Evolutionary conservation across 495 filamentous ascomycete genomes (phyloP), one percentile per base, ranked within the genome.

Genomic region (Penicillium egyptiacum): DNA sequence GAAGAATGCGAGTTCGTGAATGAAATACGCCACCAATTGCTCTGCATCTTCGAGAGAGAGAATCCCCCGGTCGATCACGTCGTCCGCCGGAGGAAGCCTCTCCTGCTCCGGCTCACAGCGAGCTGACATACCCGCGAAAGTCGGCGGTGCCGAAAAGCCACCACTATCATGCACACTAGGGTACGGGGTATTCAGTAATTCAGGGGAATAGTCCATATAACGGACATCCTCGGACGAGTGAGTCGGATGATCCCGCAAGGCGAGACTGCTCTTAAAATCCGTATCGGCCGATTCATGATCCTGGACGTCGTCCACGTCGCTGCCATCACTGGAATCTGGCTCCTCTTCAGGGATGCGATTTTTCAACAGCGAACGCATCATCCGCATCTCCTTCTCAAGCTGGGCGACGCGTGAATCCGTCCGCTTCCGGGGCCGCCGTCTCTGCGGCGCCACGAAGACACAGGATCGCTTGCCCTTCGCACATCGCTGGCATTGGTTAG

Each of bases 361-460:
- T 50, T 76, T 76, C n/a, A 77, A 63, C 23, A 75, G 62, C 11
- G 75, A 72, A 41, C 73, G 73, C 75, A 77, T 77, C 62, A 72
- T 85, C 65, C 92, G 88, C 65, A 96, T 91, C 73, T 92, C 93
- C 75, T 84, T 91, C 71, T 96, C 91, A 25, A 96, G 77, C 73
- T 96, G 91, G 4, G 90, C 88, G 9, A 96, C 91, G 16, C 91
- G 81, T 41, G 83, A 89, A 66, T 95, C 91, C 22, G 88, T 89
- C 71, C 93, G 90, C 75, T 92, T 93, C 16, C 75, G 75, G 66
- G 90, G 88, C 37, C 91, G 77, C 67, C 92, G 92, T 35, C 89
- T 76, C 26, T 85, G 90, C 3, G 90, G 90, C 22, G 85, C 83
- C 43, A 91, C 91, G 50, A 93, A 88, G 50, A 94, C 69, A 58